Evolutionary conservation across 2,329 filamentous ascomycete genomes (phyloP), one percentile per base, ranked within the genome.

Genomic region (Aspergillus nomiae): DNA sequence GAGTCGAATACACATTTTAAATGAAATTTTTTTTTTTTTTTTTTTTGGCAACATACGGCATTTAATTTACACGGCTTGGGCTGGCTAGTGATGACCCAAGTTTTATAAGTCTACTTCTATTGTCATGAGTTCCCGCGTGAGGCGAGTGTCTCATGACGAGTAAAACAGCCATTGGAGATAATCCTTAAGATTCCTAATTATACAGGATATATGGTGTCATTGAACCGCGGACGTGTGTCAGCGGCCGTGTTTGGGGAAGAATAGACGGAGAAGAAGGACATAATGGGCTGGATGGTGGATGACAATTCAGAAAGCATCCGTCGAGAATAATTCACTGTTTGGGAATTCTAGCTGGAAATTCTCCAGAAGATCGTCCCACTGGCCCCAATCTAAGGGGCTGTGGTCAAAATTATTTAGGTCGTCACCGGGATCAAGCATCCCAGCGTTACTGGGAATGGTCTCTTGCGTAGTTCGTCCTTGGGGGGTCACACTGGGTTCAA

Each of bases 351-450:
- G 51, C 45, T 72, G 70, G 14, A 72, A 74, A 16, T 74, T 65
- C n/a, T 69, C 67, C n/a, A 74, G 63, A 4, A 75, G 61, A n/a
- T 66, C 64, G 43, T 74, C 70, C 70, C 73, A 74, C 57, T 75
- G 68, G 56, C 61, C 61, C 73, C 73, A 75, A 55, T 72, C 65
- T 59, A 72, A 65, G 7, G 69, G 67, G 32, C 70, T 71, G 36
- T 68, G 63, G 14, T 66, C 62, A 11, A 65, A 50, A 9, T 65
- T 26, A 9, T 38, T 38, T 5, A 58, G 30, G 14, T 45, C 38
- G 28, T 34, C 38, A n/a, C 11, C 19, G 56, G 21, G 34, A 28
- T 51, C 43, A 8, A 28, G 2, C 21, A 21, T 7, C 30, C 11
- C 48, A 21, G 11, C 11, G 28, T 24, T 11, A 51, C 4, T 16